Evolutionary conservation across 2,329 filamentous ascomycete genomes (phyloP).

Genomic region (Sclerotinia borealis): DNA sequence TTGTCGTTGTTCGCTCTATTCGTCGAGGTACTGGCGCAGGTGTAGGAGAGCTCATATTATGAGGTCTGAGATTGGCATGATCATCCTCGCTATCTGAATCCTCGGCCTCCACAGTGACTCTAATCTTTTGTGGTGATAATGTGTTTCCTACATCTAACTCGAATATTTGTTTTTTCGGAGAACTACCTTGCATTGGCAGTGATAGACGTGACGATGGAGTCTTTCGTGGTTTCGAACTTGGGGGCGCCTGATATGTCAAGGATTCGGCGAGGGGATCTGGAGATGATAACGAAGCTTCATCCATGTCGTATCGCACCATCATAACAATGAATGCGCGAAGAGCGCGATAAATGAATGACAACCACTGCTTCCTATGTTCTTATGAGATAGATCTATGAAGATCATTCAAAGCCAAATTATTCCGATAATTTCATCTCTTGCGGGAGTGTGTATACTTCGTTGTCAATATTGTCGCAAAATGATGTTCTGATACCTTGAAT

Average conservation of each 20-base stretch:
- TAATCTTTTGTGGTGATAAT: conserved; percentile 33
- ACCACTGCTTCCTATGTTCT: background rate
- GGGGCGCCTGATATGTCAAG: conserved; percentile 24
- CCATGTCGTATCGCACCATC: conserved; percentile 17
- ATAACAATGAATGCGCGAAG: conserved; percentile 4
- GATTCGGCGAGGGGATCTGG: conserved; percentile 33
- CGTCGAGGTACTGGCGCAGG: conserved; percentile 19
- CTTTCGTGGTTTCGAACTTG: conserved; percentile 28
- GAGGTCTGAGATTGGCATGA: conserved; percentile 17
- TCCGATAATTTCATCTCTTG: background rate
- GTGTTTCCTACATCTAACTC: conserved; percentile 32
- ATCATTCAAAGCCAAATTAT: background rate
- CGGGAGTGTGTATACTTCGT: background rate
- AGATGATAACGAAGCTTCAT: conserved; percentile 27
- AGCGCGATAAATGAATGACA: background rate
- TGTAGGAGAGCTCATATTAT: conserved; percentile 19
- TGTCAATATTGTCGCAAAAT: conserved; percentile 14
- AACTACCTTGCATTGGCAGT: conserved; percentile 26
- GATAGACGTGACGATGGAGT: conserved; percentile 21
- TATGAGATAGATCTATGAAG: conserved; percentile 11
- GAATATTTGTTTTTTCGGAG: conserved; percentile 33
- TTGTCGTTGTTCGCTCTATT: conserved; percentile 30
- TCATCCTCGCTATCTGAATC: conserved; percentile 25
- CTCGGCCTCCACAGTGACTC: conserved; percentile 33
- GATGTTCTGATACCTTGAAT: background rate